Conservation (phyloP, 2,329 filamentous ascomycete genomes). For the Conoideocrella luteorostrata region DNA sequence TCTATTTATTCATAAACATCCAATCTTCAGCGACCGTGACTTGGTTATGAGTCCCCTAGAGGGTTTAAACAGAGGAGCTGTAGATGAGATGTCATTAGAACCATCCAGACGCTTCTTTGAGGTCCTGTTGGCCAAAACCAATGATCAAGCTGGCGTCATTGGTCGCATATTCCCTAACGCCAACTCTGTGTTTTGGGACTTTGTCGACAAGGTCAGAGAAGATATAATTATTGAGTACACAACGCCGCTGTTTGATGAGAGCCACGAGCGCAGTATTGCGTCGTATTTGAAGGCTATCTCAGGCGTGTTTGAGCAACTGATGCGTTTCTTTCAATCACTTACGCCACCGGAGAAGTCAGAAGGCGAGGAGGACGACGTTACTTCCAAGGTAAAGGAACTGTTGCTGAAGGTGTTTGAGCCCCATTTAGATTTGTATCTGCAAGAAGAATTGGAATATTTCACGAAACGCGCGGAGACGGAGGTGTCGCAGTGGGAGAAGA, state of each 20-base stretch:
- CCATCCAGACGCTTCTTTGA: conserved; percentile 80
- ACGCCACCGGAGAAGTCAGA: conserved; percentile 48
- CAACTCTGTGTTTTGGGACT: conserved; percentile 64
- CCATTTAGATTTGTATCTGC: conserved; percentile 87
- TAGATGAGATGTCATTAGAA: conserved; percentile 67
- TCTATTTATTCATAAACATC: conserved; percentile 82
- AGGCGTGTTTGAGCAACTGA: conserved; percentile 78
- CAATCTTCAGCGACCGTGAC: conserved; percentile 68
- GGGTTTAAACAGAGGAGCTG: conserved; percentile 64
- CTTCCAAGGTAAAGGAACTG: conserved; percentile 59
- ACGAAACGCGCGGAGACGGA: conserved; percentile 67
- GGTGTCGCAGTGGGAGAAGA: conserved; percentile 83
- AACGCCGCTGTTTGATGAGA: conserved; percentile 78
- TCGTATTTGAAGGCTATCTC: conserved; percentile 82
- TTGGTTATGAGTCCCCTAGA: conserved; percentile 65
- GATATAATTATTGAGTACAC: conserved; percentile 83
- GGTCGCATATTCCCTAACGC: conserved; percentile 73
- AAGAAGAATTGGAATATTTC: conserved; percentile 86
- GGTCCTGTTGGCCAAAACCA: conserved; percentile 64
- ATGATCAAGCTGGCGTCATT: conserved; percentile 76
- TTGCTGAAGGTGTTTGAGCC: conserved; percentile 76
- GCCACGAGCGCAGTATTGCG: conserved; percentile 67
- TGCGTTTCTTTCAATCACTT: conserved; percentile 69
- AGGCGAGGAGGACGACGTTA: conserved; percentile 52
- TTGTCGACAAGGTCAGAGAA: conserved; percentile 77